Evolutionary conservation across 148 eudicot genomes (phyloP), one percentile per base, ranked within the genome.

Genomic region (Polygonum aviculare): DNA sequence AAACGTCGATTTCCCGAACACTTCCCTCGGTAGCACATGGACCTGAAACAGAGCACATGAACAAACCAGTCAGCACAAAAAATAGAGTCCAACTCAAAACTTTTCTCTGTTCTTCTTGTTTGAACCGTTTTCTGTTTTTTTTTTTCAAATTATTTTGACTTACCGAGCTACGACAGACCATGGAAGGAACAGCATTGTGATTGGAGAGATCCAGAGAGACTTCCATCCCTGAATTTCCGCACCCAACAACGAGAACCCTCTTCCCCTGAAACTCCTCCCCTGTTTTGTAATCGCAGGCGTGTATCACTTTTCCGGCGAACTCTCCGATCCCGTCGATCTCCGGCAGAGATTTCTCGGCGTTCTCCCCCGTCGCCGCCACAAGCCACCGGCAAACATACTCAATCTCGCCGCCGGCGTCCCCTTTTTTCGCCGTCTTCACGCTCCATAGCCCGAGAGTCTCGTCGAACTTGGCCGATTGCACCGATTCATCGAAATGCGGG

Each of bases 1-100:
- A 77, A 90, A 90, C 41, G 92, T 90, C 75, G 95, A 88, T 69
- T 76, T 84, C 40, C 95, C 92, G 7, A 88, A 82, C 81, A 90
- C 84, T 75, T 88, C 85, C 81, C 86, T 90, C 2, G 95, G 95
- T 67, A 88, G 75, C 49, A 90, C 83, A 76, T 90, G 95, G 76
- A 90, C 89, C 95, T 90, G 82, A 62, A 78, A 67, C 48, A 44
- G 26, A 45, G 22, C 69, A 75, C 15, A 70, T 31, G 12, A 8
- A 21, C 39, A 31, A 7, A 9, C 18, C 18, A 63, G 0, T 63
- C 12, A 63, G 69, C 69, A 5, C 69, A 16, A 12, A 12, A 63
- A 63, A 19, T 12, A 21, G 11, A 54, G 26, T 26, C 10, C 5
- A 22, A 11, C 12, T 12, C 36, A 26, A 60, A 60, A 2, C 3